Evolutionary conservation across 768 basidiomycete species (phyloP).

Genomic region (Russula vinacea): DNA sequence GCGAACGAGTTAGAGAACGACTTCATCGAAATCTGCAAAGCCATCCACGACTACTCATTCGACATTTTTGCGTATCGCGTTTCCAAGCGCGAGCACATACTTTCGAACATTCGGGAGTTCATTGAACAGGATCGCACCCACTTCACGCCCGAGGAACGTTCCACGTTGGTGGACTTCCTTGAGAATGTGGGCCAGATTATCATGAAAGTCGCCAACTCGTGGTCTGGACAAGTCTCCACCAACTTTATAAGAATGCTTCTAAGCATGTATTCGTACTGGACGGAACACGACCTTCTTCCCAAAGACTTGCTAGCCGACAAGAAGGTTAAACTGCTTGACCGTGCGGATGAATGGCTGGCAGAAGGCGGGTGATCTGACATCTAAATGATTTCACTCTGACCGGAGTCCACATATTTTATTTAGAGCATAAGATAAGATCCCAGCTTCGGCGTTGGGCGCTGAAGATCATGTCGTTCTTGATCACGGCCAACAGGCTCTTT

Average conservation of each 20-base stretch:
- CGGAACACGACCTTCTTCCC: neutral
- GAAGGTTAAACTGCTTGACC: neutral
- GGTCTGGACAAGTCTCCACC: neutral
- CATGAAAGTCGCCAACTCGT: neutral
- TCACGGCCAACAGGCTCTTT: constrained; percentile 1
- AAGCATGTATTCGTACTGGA: neutral
- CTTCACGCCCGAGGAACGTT: neutral
- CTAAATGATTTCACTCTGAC: neutral
- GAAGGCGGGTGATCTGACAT: neutral
- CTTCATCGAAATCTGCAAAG: neutral
- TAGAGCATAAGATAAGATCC: neutral
- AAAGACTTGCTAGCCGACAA: neutral
- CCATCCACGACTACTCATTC: neutral
- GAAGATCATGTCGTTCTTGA: neutral
- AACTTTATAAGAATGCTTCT: neutral
- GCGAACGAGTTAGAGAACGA: neutral
- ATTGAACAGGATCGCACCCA: neutral
- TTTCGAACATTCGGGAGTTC: neutral
- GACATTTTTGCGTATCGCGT: neutral
- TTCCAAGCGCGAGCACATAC: neutral
- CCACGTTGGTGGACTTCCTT: neutral
- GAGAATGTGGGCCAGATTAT: neutral
- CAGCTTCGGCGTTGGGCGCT: neutral
- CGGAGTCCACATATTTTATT: neutral
- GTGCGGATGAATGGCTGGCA: neutral